A percentile compares a stretch with the other conserved stretches of the same genome.
Evolutionary conservation across 805 yeast species (phyloP).

Genomic region (Lipomyces starkeyi): DNA sequence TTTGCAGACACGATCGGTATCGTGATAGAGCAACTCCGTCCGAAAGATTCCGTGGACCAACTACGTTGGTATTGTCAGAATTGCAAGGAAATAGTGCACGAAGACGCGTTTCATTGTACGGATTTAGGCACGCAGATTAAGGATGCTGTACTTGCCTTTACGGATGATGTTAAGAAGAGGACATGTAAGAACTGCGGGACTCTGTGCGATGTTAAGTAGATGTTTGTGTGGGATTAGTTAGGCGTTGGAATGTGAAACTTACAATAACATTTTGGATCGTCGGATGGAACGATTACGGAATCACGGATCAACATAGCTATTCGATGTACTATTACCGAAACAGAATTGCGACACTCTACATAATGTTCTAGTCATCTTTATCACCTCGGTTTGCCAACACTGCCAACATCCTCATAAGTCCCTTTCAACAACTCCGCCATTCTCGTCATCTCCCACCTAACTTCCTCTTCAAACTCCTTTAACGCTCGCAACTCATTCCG

Average conservation of each 20-base stretch:
- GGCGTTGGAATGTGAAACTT: neutral
- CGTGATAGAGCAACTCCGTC: constrained; percentile 92
- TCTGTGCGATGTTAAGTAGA: constrained; percentile 25
- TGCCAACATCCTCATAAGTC: neutral
- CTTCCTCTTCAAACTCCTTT: constrained; percentile 74
- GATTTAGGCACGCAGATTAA: constrained; percentile 93
- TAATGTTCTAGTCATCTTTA: neutral
- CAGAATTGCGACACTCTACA: neutral
- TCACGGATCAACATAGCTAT: too few relatives aligned
- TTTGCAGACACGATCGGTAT: constrained; percentile 85
- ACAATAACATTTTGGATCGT: too few relatives aligned
- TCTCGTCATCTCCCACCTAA: constrained; percentile 45
- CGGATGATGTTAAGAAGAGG: constrained; percentile 63
- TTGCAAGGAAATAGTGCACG: constrained; percentile 70
- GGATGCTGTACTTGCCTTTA: constrained; percentile 75
- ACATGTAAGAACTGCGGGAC: constrained; percentile 81
- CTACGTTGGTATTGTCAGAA: constrained; percentile 86
- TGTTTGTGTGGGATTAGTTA: neutral
- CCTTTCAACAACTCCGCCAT: neutral
- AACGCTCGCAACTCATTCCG: constrained; percentile 79
- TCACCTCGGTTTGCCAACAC: neutral
- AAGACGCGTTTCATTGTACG: constrained; percentile 70
- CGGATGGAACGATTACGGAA: too few relatives aligned
- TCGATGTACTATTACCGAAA: neutral
- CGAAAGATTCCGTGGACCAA: constrained; percentile 69